Evolutionary conservation across 176 grass and related monocot species (phyloP), one percentile per base, ranked within the genome.

Genomic region (Aegilops tauschii): DNA sequence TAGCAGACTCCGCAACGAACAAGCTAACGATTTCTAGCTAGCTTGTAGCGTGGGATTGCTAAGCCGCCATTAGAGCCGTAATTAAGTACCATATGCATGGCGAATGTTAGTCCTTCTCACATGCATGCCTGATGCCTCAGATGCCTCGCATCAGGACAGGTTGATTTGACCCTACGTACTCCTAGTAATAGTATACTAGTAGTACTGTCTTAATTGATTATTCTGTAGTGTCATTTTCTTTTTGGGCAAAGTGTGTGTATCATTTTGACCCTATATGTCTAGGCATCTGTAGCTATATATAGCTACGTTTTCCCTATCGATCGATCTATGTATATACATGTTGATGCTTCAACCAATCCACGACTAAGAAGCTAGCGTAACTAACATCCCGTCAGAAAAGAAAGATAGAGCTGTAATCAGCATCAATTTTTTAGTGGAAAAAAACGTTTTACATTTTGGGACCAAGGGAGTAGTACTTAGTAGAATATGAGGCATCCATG

Each of bases 21-120:
- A 76, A 50, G 73, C 73, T 54, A 76, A 20, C 37, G 40, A 64
- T 31, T 47, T 64, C 36, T 47, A 64, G 27, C 82, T 80, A 75
- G 72, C 25, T 65, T 44, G 11, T 49, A 65, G 17, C 29, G 3
- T 76, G 37, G 20, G 27, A 64, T 27, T 76, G 73, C 35, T 83
- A 44, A 62, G 66, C 65, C 6, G 23, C 27, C 69, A 16, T 23
- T 45, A 16, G 69, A 74, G 27, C 17, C 13, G 9, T 45, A 74
- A 31, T n/a, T 32, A 45, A 75, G 7, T 31, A 56, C 17, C 52
- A 17, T 37, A 72, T 64, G 61, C 61, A 64, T 23, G 50, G 30
- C 49, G 17, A 30, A 59, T 47, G 44, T 79, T 63, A 79, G 21
- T 63, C 37, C 54, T 34, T 12, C 70, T 49, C 82, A 64, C 82